Percentiles rank a stretch among this genome's conserved stretches.
These are phyloP conservation scores for Antitrichia curtipendula DNA, from an alignment of 225 moss, liverwort and hornwort species.

Conservation along the genomic window DNA sequence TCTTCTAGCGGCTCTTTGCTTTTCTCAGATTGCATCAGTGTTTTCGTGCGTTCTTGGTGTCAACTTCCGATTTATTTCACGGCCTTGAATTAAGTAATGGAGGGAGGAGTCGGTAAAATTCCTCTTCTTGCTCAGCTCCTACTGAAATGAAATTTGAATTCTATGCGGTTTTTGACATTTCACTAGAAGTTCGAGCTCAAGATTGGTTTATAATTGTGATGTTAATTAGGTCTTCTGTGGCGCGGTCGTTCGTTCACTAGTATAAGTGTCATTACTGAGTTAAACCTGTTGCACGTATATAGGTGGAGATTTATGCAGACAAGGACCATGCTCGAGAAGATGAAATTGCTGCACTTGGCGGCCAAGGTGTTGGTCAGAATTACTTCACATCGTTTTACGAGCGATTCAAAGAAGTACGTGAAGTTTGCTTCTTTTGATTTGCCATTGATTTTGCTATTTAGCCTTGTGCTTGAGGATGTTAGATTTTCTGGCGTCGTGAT, in stretches of 20 bases:
- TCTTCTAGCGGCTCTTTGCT: not conserved
- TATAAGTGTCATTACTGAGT: not conserved
- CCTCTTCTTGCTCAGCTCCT: not conserved
- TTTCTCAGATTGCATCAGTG: not conserved
- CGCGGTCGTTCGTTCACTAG: not conserved
- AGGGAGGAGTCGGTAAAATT: not conserved
- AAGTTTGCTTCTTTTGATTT: not conserved
- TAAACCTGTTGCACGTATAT: not conserved
- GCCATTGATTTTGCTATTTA: not conserved
- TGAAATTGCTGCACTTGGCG: slow-evolving; percentile 65
- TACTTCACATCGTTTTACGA: slow-evolving; percentile 87
- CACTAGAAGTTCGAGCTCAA: not conserved
- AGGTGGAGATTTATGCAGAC: slow-evolving; percentile 74
- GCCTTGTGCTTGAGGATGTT: not conserved
- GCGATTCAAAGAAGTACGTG: slow-evolving; percentile 64
- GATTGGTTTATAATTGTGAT: not conserved
- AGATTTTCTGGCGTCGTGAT: not conserved
- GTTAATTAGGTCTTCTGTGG: not conserved
- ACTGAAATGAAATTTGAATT: not conserved
- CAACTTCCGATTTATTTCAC: not conserved
- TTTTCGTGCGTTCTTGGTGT: not conserved
- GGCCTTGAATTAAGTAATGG: not conserved
- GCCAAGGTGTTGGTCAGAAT: slow-evolving; percentile 65
- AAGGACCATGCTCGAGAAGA: slow-evolving; percentile 75
- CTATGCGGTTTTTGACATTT: not conserved